Evolutionary conservation across 345 rosid species (phyloP), one percentile per base, ranked within the genome.

Genomic region (Salix koriyanagi): DNA sequence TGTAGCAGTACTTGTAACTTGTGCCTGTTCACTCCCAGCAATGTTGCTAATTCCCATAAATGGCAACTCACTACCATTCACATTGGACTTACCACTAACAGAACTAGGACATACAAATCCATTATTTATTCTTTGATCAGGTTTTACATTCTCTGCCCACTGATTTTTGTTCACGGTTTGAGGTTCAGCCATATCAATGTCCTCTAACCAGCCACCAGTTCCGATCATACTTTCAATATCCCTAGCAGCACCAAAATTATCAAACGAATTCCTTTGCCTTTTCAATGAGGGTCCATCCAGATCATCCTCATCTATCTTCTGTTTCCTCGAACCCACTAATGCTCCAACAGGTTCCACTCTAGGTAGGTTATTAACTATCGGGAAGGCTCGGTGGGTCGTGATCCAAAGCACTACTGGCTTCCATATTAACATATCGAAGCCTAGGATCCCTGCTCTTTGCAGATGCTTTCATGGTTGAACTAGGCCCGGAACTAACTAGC

Each of bases 381-480:
- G 76, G 28, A 73, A 73, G 16, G 79, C 65, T 34, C 75, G 72
- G 10, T 77, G 86, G 86, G 73, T 80, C 84, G 16, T 81, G 75
- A 75, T 89, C 86, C 67, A 73, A 79, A 81, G 80, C 78, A 74
- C 74, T 81, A 74, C 74, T 81, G 26, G 69, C 69, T 82, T 92
- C 89, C 67, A 91, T 74, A 60, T 80, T 91, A 46, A 69, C 84
- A 85, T 84, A 86, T 76, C 95, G 86, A 84, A 94, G 93, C 82
- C 99, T 91, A 41, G 99, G 99, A 78, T 96, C 99, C 82, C 98
- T 87, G 86, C 91, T 89, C 87, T 85, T 94, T 77, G 85, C 85
- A 50, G 93, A 81, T 72, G 89, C 67, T 84, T 88, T 96, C 26
- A 70, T 76, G 4, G 81, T 75, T 75, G 83, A 81, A 65, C 80